Evolutionary conservation across 108 stramenopile genomes (phyloP).

Genomic region (Nitzschia sp.): DNA sequence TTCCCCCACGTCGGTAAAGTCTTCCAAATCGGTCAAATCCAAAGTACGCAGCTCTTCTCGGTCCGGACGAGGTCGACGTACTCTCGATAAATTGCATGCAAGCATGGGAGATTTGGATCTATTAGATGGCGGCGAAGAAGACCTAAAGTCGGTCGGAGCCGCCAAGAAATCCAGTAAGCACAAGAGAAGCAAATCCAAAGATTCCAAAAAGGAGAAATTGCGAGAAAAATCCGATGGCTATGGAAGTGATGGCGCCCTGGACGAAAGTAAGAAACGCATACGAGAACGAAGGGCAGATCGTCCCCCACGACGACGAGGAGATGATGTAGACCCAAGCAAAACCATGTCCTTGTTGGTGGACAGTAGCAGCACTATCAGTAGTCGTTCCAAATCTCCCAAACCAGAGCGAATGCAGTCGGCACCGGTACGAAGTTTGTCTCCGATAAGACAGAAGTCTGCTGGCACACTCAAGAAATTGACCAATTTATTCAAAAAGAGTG

Average conservation of each 20-base stretch:
- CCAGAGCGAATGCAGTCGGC: not conserved
- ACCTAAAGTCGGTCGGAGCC: too few species aligned
- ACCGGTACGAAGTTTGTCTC: not conserved
- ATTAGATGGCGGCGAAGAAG: not conserved
- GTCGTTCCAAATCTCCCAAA: not conserved
- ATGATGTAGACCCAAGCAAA: not conserved
- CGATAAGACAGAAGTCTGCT: not conserved
- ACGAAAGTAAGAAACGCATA: not conserved
- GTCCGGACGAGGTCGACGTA: not conserved
- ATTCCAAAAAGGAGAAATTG: not conserved
- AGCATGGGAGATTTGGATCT: not conserved
- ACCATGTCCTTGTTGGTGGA: not conserved
- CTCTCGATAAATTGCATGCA: not conserved
- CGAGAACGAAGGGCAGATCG: not conserved
- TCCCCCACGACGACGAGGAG: not conserved
- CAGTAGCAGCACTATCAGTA: not conserved
- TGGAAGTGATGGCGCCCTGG: not conserved
- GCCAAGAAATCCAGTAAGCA: not conserved
- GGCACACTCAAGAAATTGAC: not conserved
- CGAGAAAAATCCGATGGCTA: not conserved
- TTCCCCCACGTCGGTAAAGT: too few species aligned
- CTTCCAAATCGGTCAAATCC: too few species aligned
- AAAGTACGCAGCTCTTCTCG: too few species aligned
- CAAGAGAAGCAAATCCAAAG: slow-evolving; percentile 13
- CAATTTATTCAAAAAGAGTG: not conserved